Evolutionary conservation across 2,329 filamentous ascomycete species (phyloP), one percentile per base, ranked within the genome.

Genomic region (Neospermospora avenae): DNA sequence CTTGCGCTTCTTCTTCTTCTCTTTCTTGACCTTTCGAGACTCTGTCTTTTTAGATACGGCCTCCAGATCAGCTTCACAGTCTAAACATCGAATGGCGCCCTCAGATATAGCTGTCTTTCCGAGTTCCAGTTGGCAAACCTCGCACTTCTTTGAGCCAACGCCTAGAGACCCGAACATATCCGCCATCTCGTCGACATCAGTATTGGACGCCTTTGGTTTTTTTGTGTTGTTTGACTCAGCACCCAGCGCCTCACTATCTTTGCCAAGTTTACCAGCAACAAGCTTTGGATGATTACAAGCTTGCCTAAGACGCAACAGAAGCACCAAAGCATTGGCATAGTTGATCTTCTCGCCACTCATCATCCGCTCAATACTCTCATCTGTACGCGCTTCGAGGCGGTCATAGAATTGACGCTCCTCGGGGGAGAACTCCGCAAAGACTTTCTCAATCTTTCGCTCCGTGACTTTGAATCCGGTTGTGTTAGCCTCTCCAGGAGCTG

Each of bases 251-350:
- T 98, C 95, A 68, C 88, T 91, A 72, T 99, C 95, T 65, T 90
- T 90, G 58, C 88, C 88, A 59, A 97, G 80, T 70, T 96, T 93
- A 64, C 87, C 88, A 65, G 91, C 90, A 13, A 96, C 88, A 48
- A 99, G 80, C 66, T 91, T 88, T 0, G 93, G 92, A 72, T 99
- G 95, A 71, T 99, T 96, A 74, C 95, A 99, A 20, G 92, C 90
- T 74, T 99, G 95, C 61, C 95, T 84, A 62, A 99, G 80, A 41
- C 95, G 87, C 58, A 99, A 78, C n/a, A 99, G 83, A 62, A 99
- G 78, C 13, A 96, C 93, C 71, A 99, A 84, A 18, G 95, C 95
- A 69, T 92, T 96, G 60, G 96, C 93, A 72, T 98, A 98, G 77
- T 92, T 96, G 56, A 93, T 78, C 70, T 90, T 86, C 28, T 59